Conservation (phyloP, 192 early-diverging fungal species). For the Kappamyces sp. region DNA sequence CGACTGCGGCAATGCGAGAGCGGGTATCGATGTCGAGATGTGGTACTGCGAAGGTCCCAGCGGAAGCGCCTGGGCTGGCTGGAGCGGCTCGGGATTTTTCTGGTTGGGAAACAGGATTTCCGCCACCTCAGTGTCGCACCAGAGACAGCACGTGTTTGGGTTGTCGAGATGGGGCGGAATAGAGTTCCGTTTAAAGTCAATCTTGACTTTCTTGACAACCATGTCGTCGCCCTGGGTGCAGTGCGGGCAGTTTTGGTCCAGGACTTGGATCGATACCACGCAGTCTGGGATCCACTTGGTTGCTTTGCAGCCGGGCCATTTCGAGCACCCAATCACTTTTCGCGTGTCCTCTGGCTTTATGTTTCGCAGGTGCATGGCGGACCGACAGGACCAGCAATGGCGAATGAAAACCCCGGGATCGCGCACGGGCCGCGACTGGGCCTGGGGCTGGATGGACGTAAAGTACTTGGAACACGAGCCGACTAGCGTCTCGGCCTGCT, state of each 20-base stretch:
- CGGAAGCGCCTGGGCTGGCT: too few species aligned
- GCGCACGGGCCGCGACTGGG: not conserved
- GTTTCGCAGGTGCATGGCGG: constrained; percentile 22
- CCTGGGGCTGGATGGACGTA: constrained; percentile 11
- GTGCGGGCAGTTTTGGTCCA: constrained; percentile 19
- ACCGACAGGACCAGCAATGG: constrained; percentile 14
- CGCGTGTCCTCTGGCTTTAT: constrained; percentile 12
- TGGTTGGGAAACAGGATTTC: not conserved
- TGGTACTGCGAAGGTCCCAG: too few species aligned
- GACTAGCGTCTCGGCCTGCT: constrained; percentile 44
- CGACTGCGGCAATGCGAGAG: too few species aligned
- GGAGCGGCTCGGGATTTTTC: not conserved
- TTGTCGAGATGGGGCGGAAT: constrained; percentile 19
- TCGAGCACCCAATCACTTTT: constrained; percentile 23
- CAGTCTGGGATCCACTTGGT: constrained; percentile 36
- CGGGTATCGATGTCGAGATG: too few species aligned
- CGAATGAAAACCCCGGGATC: constrained; percentile 6
- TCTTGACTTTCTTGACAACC: constrained; percentile 25
- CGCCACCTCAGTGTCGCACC: constrained; percentile 25
- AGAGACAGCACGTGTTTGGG: constrained; percentile 26
- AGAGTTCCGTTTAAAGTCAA: constrained; percentile 23
- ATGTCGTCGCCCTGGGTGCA: constrained; percentile 22
- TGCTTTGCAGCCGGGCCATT: constrained; percentile 41
- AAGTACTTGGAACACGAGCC: constrained; percentile 33
- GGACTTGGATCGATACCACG: constrained; percentile 6